Base-by-base conservation (phyloP, 2,329 filamentous ascomycete species). In the Pseudogymnoascus sp. region DNA sequence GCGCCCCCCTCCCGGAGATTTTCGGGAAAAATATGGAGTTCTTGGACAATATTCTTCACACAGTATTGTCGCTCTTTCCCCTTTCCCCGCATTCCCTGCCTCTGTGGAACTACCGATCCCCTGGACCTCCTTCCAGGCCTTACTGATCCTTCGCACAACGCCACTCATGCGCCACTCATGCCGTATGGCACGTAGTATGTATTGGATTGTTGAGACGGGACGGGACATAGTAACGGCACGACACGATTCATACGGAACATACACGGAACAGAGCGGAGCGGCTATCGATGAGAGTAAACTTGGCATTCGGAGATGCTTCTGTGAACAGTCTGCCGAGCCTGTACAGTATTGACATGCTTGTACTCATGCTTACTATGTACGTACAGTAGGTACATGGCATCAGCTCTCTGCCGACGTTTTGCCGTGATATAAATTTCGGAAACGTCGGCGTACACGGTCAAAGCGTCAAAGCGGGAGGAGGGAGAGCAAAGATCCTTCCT, bases 71-170 rank as follows among this genome's bases (percentile, higher is more conserved):
- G 7, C 28, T 14, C n/a, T 55, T 55, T 12, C n/a, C 28, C 28
- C 49, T 55, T 55, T 55, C 49, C 49, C 49, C 49, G 49, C 49
- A 55, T 55, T 55, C 33, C n/a, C 5, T 33, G n/a, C 8, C n/a
- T 52, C 45, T 33, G 9, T 55, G 30, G 25, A 55, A 55, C 7
- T 55, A 33, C 49, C 25, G n/a, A 11, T 19, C n/a, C 22, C 49
- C n/a, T 30, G 49, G 49, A 30, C 25, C 4, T 25, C 1, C 42
- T 12, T 55, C 49, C 28, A 55, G 49, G 49, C 49, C 49, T 55
- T 55, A 33, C 8, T 55, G 49, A 55, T 55, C 49, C 49, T 55
- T 33, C 49, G 3, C 12, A 12, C 25, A 3, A 55, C 28, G 25
- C 49, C 49, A 55, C 28, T 25, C 25, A 52, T 49, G 16, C 25